These are phyloP conservation scores for Colletotrichum sp. DNA, from an alignment of 2,329 filamentous ascomycete genomes.

Conservation along the genomic window DNA sequence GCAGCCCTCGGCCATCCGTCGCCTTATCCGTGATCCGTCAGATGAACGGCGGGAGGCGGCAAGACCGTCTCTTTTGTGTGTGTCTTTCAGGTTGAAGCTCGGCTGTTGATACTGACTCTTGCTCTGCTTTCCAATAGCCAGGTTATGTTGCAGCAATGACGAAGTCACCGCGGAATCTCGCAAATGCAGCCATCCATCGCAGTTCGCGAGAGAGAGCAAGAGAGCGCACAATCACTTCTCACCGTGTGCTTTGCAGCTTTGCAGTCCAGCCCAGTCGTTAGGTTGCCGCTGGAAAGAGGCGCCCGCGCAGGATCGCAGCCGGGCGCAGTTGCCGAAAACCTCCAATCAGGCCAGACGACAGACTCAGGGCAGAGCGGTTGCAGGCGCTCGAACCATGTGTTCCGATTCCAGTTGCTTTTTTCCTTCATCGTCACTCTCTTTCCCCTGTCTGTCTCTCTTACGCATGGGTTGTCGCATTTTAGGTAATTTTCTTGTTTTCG, in stretches of 20 bases:
- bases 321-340: not conserved
- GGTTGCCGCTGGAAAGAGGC: not conserved
- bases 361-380: slow-evolving; percentile 6
- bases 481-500: not conserved
- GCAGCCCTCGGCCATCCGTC: not conserved
- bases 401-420: slow-evolving; percentile 5
- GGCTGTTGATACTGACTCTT: not conserved
- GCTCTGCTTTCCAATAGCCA: not conserved
- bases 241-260: not conserved
- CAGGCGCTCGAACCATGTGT: slow-evolving; percentile 17
- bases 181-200: not conserved
- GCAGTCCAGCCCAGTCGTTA: not conserved
- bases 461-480: not conserved
- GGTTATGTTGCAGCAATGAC: not conserved
- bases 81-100: not conserved
- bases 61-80: not conserved
- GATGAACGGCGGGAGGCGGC: slow-evolving; percentile 6
- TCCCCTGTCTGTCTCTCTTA: not conserved
- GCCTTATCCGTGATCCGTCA: slow-evolving; percentile 3
- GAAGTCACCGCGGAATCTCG: not conserved
- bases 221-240: not conserved
- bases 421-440: not conserved
- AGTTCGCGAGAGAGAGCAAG: not conserved
- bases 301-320: not conserved
- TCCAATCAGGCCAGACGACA: not conserved